Evolutionary conservation across 2,329 filamentous ascomycete genomes (phyloP), one percentile per base, ranked within the genome.

Genomic region (Colletotrichum trifolii): DNA sequence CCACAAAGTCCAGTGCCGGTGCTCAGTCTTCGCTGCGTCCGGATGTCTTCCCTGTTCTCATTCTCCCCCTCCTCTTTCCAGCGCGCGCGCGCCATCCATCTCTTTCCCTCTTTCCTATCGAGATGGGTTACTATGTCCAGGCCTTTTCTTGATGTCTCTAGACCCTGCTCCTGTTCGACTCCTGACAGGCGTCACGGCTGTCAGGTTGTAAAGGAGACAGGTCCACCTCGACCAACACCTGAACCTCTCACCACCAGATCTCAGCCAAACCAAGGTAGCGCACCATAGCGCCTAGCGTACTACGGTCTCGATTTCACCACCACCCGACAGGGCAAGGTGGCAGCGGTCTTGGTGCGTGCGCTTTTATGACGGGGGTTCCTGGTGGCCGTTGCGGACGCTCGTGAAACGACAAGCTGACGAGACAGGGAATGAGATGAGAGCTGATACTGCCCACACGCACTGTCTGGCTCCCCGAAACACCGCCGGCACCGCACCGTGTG

Each of bases 391-490:
- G 47, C 63, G 58, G 53, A 66, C 63, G 53, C 42, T 66, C 58
- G 63, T 66, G 63, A 66, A 66, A 66, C 63, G 53, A 57, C 63
- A 66, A 42, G 42, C 42, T 66, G 52, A 63, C 40, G 59, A 53
- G 58, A 42, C 47, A 66, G 58, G 58, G 52, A 66, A 66, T 63
- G 47, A 66, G 33, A 39, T 47, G 17, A 45, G 17, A 66, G 47
- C 52, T 62, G 59, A 57, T 33, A 54, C 63, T 36, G 42, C 11
- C 25, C 36, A 8, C 13, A 8, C 40, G 38, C 63, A 66, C 63
- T 66, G 63, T 66, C 39, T 25, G 6, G 1, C 4, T 7, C 17
- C 1, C 11, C 45, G 15, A 11, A 11, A 5, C 0, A 8, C 3
- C 2, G 10, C 15, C 3, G 13, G 2, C 2, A 1, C 1, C 2